Percentiles rank a stretch among this genome's conserved stretches.
Conservation (phyloP, 371 early-diverging fungal species). For the Mortierella sp. region DNA sequence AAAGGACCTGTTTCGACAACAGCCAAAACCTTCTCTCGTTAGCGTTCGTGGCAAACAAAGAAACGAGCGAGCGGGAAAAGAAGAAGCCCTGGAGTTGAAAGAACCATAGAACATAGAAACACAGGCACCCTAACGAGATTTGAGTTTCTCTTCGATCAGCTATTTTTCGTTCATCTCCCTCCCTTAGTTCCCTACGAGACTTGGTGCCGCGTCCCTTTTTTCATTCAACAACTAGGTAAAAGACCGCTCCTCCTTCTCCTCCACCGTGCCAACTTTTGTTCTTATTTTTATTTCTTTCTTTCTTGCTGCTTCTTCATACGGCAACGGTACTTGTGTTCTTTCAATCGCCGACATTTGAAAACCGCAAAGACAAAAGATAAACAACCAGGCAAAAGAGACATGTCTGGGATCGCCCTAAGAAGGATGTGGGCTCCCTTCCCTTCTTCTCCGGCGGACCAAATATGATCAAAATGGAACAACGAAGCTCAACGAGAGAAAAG, state of each 20-base stretch:
- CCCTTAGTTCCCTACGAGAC: not conserved
- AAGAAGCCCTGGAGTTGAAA: not conserved
- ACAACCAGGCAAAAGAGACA: not conserved
- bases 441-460: constrained; percentile 1
- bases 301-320: not conserved
- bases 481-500: not conserved
- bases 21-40: not conserved
- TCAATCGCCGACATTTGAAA: not conserved
- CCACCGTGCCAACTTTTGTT: too few species aligned
- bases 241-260: not conserved
- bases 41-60: not conserved
- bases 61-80: not conserved
- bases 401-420: not conserved
- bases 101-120: not conserved
- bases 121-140: not conserved
- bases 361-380: not conserved
- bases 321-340: not conserved
- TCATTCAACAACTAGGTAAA: not conserved
- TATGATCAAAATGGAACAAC: constrained; percentile 1
- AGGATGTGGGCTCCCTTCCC: constrained; percentile 1
- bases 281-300: not conserved
- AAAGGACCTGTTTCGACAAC: not conserved
- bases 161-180: not conserved
- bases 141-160: not conserved
- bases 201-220: not conserved